Conservation (phyloP, 2,329 filamentous ascomycete species). For the Fusarium sp. region DNA sequence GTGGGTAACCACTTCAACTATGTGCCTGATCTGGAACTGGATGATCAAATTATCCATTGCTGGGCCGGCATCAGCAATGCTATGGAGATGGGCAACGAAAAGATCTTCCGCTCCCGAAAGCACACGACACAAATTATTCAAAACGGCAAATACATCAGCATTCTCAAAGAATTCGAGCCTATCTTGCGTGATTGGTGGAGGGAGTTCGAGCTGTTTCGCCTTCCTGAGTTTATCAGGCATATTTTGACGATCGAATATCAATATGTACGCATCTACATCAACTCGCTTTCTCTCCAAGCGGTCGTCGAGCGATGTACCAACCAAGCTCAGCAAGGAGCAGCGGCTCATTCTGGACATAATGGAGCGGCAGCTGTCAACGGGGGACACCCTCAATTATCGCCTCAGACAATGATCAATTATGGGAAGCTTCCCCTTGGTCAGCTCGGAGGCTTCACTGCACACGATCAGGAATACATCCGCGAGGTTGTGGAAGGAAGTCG, state of each 20-base stretch:
- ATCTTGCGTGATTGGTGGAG: conserved; percentile 82
- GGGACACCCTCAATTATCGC: conserved; percentile 60
- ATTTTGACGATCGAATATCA: conserved; percentile 96
- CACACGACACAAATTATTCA: conserved; percentile 91
- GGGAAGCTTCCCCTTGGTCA: conserved; percentile 73
- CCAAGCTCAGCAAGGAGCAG: conserved; percentile 70
- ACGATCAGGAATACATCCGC: conserved; percentile 78
- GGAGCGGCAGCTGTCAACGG: conserved; percentile 49
- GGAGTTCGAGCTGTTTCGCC: conserved; percentile 82
- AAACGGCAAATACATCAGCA: conserved; percentile 82
- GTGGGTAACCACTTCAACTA: conserved; percentile 71
- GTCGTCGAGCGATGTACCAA: conserved; percentile 92
- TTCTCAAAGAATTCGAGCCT: conserved; percentile 84
- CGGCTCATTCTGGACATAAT: conserved; percentile 52
- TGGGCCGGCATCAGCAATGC: conserved; percentile 94
- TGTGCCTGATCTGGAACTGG: conserved; percentile 73
- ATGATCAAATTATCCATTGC: conserved; percentile 81
- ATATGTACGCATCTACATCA: conserved; percentile 93
- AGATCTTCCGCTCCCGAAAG: conserved; percentile 86
- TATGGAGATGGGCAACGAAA: conserved; percentile 91
- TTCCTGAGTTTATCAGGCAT: conserved; percentile 74
- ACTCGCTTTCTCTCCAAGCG: conserved; percentile 92
- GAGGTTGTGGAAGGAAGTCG: conserved; percentile 83
- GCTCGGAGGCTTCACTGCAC: conserved; percentile 71
- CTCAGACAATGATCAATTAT: conserved; percentile 73